Evolutionary conservation across 441 rosid species (phyloP).

Genomic region (Euphorbia celastroides): DNA sequence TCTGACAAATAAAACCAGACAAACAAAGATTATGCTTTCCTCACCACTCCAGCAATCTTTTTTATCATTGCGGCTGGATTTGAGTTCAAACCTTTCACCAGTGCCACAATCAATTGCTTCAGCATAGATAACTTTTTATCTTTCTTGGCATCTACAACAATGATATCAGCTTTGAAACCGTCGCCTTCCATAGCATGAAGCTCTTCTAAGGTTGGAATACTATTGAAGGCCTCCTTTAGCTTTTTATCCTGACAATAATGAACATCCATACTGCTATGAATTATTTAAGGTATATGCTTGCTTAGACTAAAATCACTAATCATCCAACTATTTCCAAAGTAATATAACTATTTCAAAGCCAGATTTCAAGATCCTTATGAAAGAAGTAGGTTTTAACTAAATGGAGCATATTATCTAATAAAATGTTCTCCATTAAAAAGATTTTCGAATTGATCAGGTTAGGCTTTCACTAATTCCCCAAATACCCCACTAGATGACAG

Average conservation of each 20-base stretch:
- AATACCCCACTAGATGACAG: no score
- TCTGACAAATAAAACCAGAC: constrained; percentile 4
- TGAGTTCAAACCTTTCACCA: constrained; percentile 82
- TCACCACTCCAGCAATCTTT: constrained; percentile 96
- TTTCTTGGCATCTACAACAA: constrained; percentile 80
- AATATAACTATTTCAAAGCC: neutral
- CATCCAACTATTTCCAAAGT: neutral
- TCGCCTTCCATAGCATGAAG: constrained; percentile 73
- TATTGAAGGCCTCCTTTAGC: constrained; percentile 69
- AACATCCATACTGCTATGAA: constrained; percentile 11
- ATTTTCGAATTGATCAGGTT: neutral
- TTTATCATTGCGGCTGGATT: constrained; percentile 87
- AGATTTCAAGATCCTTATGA: neutral
- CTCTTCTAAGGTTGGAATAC: constrained; percentile 84
- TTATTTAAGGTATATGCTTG: neutral
- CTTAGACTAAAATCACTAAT: neutral
- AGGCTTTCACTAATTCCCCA: neutral
- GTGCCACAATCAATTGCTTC: constrained; percentile 75
- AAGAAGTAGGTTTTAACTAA: neutral
- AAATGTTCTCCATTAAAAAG: neutral
- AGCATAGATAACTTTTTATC: constrained; percentile 90
- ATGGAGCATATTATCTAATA: neutral
- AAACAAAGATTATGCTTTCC: constrained; percentile 20
- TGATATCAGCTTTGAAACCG: constrained; percentile 77
- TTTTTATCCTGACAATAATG: constrained; percentile 60